Percentiles rank a stretch among this genome's conserved stretches.
Evolutionary conservation across 345 rosid genomes (phyloP).

Genomic region (Nephelium lappaceum): DNA sequence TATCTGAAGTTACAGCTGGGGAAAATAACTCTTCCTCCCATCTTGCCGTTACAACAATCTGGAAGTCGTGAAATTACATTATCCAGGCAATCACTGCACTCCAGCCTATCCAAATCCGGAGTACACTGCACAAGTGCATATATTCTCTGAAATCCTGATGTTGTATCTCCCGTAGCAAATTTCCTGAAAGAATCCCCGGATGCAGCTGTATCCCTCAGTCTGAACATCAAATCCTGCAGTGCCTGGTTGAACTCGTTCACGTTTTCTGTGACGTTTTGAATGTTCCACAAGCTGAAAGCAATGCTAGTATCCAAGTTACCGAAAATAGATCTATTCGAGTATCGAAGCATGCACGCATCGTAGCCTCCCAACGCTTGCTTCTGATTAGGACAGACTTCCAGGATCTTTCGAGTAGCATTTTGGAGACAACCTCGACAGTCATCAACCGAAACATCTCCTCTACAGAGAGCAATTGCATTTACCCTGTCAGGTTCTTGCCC

Average conservation of each 20-base stretch:
- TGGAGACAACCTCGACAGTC: constrained; percentile 26
- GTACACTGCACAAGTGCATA: constrained; percentile 44
- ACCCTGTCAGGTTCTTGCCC: constrained; percentile 27
- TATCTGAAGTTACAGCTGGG: constrained; percentile 30
- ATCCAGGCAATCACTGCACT: background rate
- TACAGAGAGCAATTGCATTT: constrained; percentile 41
- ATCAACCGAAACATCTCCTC: constrained; percentile 35
- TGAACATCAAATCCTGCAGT: constrained; percentile 5
- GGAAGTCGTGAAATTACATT: background rate
- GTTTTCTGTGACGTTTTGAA: background rate
- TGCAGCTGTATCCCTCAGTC: constrained; percentile 17
- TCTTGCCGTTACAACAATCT: constrained; percentile 5
- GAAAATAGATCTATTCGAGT: constrained; percentile 33
- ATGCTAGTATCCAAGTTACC: background rate
- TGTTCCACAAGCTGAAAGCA: background rate
- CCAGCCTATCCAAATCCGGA: constrained; percentile 29
- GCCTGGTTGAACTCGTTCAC: constrained; percentile 9
- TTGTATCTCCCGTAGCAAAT: constrained; percentile 27
- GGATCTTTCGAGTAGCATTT: constrained; percentile 14
- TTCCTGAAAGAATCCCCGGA: constrained; percentile 24
- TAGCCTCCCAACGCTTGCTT: constrained; percentile 28
- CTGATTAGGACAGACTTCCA: constrained; percentile 23
- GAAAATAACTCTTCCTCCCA: constrained; percentile 13
- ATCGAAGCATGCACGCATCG: constrained; percentile 34
- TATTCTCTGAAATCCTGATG: background rate